Evolutionary conservation across 2,329 filamentous ascomycete genomes (phyloP), one percentile per base, ranked within the genome.

Genomic region (Penicillium sclerotiorum): DNA sequence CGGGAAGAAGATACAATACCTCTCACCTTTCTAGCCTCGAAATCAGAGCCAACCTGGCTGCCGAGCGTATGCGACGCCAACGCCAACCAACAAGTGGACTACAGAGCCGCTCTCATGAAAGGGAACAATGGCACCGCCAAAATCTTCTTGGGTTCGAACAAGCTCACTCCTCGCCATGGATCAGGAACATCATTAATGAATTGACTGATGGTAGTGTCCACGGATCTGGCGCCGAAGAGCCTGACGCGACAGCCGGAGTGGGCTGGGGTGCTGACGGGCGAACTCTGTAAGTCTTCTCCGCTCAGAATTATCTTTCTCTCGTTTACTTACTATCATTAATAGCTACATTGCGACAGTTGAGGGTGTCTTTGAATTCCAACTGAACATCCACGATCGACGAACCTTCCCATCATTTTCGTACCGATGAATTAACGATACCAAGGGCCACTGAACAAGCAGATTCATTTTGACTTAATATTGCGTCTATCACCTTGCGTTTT

Each of bases 271-370:
- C 64, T 8, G 73, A 78, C 61, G 75, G 74, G 15, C 67, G 72
- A 57, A 73, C 69, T 49, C 53, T 78, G 76, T 78, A 65, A 69
- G 75, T 70, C 21, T 21, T 4, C n/a, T 18, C 7, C 5, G 11
- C 4, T 6, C 5, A 17, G 17, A 5, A 20, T 23, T 15, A 6
- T 6, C 23, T 7, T 21, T 1, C 11, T 9, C 4, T 27, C 13
- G 7, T 12, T 40, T 9, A 28, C 43, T 20, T 6, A 25, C 11
- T 2, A 17, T 18, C 22, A 48, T 40, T 46, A 5, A 33, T 52
- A 78, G 76, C 54, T 78, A 74, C 50, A 68, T 77, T 52, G 76
- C 71, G n/a, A 77, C 75, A 5, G 66, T 76, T 39, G 68, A 75
- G 52, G 76, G 76, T 15, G 77, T 78, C 21, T 76, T 77, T 45